A percentile compares a stretch with the other conserved stretches of the same genome.
These are phyloP conservation scores for Termitomyces sp. DNA, from an alignment of 768 basidiomycete species.

Conservation along the genomic window DNA sequence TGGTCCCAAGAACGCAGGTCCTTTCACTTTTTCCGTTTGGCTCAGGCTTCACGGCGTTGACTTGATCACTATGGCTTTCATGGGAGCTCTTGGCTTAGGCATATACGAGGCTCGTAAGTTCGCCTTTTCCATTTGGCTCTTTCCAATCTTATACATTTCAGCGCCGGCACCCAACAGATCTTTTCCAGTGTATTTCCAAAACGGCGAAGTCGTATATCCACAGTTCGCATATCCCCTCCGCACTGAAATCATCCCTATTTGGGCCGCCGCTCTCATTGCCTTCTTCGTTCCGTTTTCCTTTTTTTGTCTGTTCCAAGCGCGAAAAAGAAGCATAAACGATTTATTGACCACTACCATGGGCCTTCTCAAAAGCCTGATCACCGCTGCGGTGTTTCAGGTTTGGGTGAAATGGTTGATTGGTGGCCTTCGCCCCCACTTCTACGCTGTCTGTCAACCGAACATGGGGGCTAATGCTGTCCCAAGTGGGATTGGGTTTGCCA, in stretches of 20 bases:
- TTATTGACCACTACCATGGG: slow-evolving; percentile 48
- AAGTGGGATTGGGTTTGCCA: slow-evolving; percentile 39
- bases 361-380: slow-evolving; percentile 41
- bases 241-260: slow-evolving; percentile 34
- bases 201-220: slow-evolving; percentile 47
- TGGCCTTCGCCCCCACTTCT: slow-evolving; percentile 47
- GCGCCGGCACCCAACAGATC: slow-evolving; percentile 37
- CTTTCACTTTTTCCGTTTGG: slow-evolving; percentile 33
- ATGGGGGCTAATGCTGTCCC: slow-evolving; percentile 21
- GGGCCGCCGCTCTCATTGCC: too few species aligned
- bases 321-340: slow-evolving; percentile 32
- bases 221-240: slow-evolving; percentile 45
- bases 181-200: slow-evolving; percentile 37
- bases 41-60: slow-evolving; percentile 44
- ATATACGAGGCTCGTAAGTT: slow-evolving; percentile 42
- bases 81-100: slow-evolving; percentile 46
- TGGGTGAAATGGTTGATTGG: slow-evolving; percentile 45
- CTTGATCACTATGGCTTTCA: slow-evolving; percentile 46
- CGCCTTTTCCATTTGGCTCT: neutral
- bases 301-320: too few species aligned
- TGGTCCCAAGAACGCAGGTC: neutral
- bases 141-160: slow-evolving; percentile 8
- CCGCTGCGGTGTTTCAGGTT: slow-evolving; percentile 32
- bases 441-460: slow-evolving; percentile 44
- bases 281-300: too few species aligned